Base-by-base conservation (phyloP, 495 filamentous ascomycete genomes). In the Hyphodiscus hymeniophilus region DNA sequence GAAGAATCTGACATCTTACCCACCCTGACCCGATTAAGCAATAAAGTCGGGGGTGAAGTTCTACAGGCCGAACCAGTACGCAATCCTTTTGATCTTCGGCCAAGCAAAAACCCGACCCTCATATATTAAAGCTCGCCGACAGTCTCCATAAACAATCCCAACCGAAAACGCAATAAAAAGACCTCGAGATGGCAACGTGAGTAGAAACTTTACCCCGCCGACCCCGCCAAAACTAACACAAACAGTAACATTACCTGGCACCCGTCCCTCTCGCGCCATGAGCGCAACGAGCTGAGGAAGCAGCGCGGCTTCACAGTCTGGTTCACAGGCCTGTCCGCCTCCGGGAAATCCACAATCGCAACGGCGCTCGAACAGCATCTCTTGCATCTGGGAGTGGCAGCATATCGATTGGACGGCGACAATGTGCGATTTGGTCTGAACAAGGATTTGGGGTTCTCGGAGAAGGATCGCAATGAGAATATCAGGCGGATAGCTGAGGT, bases 211-310 rank as follows among this genome's bases (percentile, higher is more conserved):
- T 43, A 51, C 51, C 55, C 51, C 51, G 45, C 55, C 42, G 43
- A 52, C 56, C 52, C 50, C 56, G 50, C 54, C 5, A 20, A 43
- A 18, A 15, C 20, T 56, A 56, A 57, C 48, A 45, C 38, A 49
- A 53, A 48, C 64, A 98, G 92, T 54, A 98, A 98, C 78, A 95
- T 98, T 66, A 97, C 92, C 69, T 97, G 86, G 89, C 92, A 98
- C 76, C 77, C 87, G 32, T 82, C 82, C 57, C 81, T 98, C 57
- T 87, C 87, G 42, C 87, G 87, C 62, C 62, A 66, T 54, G 90
- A 97, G 76, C 89, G 92, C 68, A 82, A 77, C 69, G 57, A 66
- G 40, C 70, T 85, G 59, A 86, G 87, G 65, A 78, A 80, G 59
- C 94, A 98, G 69, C 74, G 78, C 32, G 92, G 92, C 57, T 84